A percentile compares a stretch with the other conserved stretches of the same genome.
phyloP scores from a whole-genome alignment of 352 stramenopile genomes.

The Phytophthora sansomeana region DNA sequence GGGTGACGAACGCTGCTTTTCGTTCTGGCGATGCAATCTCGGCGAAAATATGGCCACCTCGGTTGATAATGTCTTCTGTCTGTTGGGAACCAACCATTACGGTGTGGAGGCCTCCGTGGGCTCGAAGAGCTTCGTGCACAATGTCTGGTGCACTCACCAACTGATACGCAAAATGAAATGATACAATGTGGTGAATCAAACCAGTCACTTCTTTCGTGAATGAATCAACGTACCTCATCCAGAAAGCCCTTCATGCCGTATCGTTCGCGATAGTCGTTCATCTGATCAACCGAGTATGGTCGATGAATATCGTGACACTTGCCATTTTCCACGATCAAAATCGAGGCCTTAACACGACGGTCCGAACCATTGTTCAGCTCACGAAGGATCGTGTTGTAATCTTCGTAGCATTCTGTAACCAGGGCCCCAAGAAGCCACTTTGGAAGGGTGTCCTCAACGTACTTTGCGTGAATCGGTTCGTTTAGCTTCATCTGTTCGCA shows the following conservation, averaged over 20 bases:
- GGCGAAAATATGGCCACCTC: constrained; percentile 68
- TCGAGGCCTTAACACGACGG: constrained; percentile 66
- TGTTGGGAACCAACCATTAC: constrained; percentile 76
- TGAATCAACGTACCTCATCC: constrained; percentile 61
- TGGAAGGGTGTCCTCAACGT: constrained; percentile 84
- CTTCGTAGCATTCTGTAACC: constrained; percentile 81
- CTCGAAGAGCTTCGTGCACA: constrained; percentile 81
- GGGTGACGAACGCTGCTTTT: constrained; percentile 83
- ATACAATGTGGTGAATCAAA: constrained; percentile 8
- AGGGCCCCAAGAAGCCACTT: constrained; percentile 82
- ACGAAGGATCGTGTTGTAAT: constrained; percentile 82
- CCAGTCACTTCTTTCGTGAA: neutral
- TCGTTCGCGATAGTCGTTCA: constrained; percentile 52
- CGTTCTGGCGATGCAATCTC: constrained; percentile 60
- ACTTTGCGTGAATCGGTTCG: constrained; percentile 82
- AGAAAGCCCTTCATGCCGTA: constrained; percentile 82
- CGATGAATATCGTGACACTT: constrained; percentile 56
- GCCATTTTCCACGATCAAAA: constrained; percentile 76
- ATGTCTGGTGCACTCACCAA: constrained; percentile 84
- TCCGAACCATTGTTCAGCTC: constrained; percentile 66
- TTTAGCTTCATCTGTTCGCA: constrained; percentile 75
- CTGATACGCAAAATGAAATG: constrained; percentile 30
- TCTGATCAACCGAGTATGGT: constrained; percentile 68
- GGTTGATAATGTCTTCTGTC: constrained; percentile 85
- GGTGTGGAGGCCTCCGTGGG: constrained; percentile 76